Evolutionary conservation across 768 basidiomycete species (phyloP).

Genomic region (Pisolithus sp.): DNA sequence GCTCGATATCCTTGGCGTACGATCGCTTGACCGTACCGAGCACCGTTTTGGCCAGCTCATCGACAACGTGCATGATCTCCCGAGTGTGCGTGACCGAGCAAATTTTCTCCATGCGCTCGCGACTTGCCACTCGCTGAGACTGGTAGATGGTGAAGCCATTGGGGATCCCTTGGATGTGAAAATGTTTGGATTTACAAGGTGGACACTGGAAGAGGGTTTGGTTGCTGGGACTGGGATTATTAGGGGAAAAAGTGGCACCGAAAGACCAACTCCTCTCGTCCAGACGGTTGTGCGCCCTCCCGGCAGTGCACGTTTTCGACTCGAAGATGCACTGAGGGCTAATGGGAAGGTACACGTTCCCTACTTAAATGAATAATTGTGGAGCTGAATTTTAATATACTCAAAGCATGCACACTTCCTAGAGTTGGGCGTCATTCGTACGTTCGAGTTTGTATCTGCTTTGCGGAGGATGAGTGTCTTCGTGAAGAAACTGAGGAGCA

Average conservation of each 20-base stretch:
- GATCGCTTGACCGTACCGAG: conserved; percentile 69
- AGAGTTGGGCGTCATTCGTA: conserved; percentile 92
- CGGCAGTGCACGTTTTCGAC: conserved; percentile 80
- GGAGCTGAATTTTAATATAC: conserved; percentile 2
- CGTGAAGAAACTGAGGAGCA: conserved; percentile 90
- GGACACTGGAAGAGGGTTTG: conserved; percentile 92
- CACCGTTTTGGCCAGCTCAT: conserved; percentile 87
- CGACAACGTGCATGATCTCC: conserved; percentile 80
- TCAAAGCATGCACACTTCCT: conserved; percentile 90
- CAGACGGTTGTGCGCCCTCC: conserved; percentile 96
- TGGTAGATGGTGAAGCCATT: conserved; percentile 79
- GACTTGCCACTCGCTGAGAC: conserved; percentile 93
- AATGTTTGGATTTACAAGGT: conserved; percentile 97
- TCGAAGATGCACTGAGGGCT: conserved; percentile 91
- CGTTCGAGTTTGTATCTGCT: conserved; percentile 93
- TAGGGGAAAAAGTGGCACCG: conserved; percentile 53
- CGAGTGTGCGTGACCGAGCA: conserved; percentile 63
- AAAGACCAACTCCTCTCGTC: conserved; percentile 81
- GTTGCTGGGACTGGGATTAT: conserved; percentile 64
- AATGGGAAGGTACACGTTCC: conserved; percentile 56
- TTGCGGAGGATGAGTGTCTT: conserved; percentile 96
- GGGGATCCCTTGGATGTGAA: conserved; percentile 96
- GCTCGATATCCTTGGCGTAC: conserved; percentile 91
- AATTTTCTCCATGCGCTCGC: conserved; percentile 88
- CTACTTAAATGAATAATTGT: not conserved